Evolutionary conservation across 208 protist species (phyloP), one percentile per base, ranked within the genome.

Genomic region (Baffinella frigidus): DNA sequence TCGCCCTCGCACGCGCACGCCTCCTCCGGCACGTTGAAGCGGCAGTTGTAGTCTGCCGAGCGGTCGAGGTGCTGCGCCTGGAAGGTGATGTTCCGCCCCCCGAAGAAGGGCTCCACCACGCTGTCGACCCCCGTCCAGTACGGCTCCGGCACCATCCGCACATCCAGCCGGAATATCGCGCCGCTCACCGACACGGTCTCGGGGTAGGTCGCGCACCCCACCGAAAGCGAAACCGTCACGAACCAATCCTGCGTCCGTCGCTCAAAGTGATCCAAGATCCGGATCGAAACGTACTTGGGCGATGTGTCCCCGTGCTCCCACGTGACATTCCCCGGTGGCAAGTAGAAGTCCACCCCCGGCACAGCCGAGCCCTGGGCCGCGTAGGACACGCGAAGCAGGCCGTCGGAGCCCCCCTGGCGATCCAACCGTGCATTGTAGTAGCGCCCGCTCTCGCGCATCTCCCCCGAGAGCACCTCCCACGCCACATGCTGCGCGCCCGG

Each of bases 391-490:
- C 41, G 62, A 27, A 90, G 51, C 17, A 51, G 2, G 10, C 83
- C 83, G 41, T 90, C 83, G 10, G 36, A 36, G 64, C 83, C 83
- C 30, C 56, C 45, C 83, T 14, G 11, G 36, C 83, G 51, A 2
- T 73, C n/a, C 30, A 90, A n/a, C 41, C 11, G 11, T 1, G 72
- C 41, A 36, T 90, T 90, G 83, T 90, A 90, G 83, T 73, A 90
- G 7, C 43, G 30, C 5, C 33, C 83, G 41, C 27, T 72, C 43
- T 67, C 56, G 0, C 20, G 24, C 20, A 90, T 36, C 20, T 14
- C 38, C 9, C 35, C 83, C 33, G 83, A 67, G 39, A 35, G 1
- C 10, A 36, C 30, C 64, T 10, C 64, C 10, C 14, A 90, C 11
- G 14, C 33, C 14, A 90, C 41, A 51, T n/a, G 17, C 9, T 51